Conservation (phyloP, 2,329 filamentous ascomycete genomes). For the Beauveria scarabaeidicola region DNA sequence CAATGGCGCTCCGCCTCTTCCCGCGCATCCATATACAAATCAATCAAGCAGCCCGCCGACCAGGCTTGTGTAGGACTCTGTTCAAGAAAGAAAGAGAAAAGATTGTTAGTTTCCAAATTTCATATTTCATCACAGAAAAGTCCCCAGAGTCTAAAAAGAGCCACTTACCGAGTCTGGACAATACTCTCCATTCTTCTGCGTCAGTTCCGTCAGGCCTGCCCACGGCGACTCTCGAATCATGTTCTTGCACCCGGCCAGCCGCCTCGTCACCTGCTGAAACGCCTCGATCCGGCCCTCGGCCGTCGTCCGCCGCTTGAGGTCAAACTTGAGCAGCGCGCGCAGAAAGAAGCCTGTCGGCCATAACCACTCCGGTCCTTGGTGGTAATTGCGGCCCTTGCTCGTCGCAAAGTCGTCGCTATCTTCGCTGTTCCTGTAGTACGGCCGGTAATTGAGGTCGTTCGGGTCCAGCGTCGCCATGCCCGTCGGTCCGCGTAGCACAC, state of each 20-base stretch:
- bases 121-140: no score
- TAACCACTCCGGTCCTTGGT: conserved; percentile 95
- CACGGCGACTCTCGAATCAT: conserved; percentile 73
- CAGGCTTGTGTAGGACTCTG: conserved; percentile 92
- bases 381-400: conserved; percentile 91
- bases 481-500: conserved; percentile 70
- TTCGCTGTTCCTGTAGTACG: conserved; percentile 91
- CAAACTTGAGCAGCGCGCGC: conserved; percentile 83
- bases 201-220: conserved; percentile 89
- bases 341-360: conserved; percentile 97
- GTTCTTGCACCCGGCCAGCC: conserved; percentile 75
- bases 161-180: conserved; percentile 78
- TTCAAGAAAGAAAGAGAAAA: no score
- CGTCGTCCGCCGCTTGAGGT: conserved; percentile 57
- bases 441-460: conserved; percentile 82
- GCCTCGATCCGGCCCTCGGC: conserved; percentile 67
- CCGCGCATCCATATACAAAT: conserved; percentile 87
- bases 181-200: conserved; percentile 76
- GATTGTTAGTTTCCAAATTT: neutral
- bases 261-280: conserved; percentile 86
- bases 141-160: neutral
- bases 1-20: conserved; percentile 33
- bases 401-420: conserved; percentile 88
- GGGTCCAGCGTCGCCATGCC: conserved; percentile 97
- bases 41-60: conserved; percentile 90